Evolutionary conservation across 2,329 filamentous ascomycete genomes (phyloP), one percentile per base, ranked within the genome.

Genomic region (Microascus cirrosus): DNA sequence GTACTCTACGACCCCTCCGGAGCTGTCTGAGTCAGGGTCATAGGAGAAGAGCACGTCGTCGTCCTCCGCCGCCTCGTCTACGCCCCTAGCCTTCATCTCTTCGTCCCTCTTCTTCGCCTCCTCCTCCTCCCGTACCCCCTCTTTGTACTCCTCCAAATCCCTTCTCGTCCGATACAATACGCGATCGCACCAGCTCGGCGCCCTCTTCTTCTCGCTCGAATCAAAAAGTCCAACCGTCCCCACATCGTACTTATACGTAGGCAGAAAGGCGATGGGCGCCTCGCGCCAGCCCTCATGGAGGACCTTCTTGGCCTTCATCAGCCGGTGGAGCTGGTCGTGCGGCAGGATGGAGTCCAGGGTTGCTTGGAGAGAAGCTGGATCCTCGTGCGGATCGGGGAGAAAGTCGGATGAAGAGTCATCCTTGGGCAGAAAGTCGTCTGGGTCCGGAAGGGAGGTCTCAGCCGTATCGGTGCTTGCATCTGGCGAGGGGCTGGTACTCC

Each of bases 191-290:
- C 94, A 99, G 68, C 91, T 96, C 2, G 94, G 94, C 2, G 89
- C 87, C 57, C 95, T 82, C 62, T 86, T 86, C 74, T 99, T 99
- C 68, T 97, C 94, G 63, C 92, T 96, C 0, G 92, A 90, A 72
- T 99, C 95, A 68, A 96, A 99, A 34, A 91, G 81, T 1, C 89
- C 89, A 35, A 96, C 83, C 34, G 88, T 95, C n/a, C 94, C 94
- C 32, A 96, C 79, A 66, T 99, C 95, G 64, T 99, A 99, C 70
- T 99, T 99, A 72, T 99, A 99, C 0, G 94, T 95, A 1, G 94
- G 94, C 18, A 97, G 70, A 66, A 99, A 99, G 1, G 83, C 83
- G 58, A 99, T 92, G 0, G 84, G 78, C 0, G 92, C 94, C 75
- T 99, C 94, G 55, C 81, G 80, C 92, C 94, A 99, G 1, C 92